A percentile compares a stretch with the other conserved stretches of the same genome.
These are phyloP conservation scores for Rhodosporidiobolus odoratus DNA, from an alignment of 768 basidiomycete species.

Conservation along the genomic window DNA sequence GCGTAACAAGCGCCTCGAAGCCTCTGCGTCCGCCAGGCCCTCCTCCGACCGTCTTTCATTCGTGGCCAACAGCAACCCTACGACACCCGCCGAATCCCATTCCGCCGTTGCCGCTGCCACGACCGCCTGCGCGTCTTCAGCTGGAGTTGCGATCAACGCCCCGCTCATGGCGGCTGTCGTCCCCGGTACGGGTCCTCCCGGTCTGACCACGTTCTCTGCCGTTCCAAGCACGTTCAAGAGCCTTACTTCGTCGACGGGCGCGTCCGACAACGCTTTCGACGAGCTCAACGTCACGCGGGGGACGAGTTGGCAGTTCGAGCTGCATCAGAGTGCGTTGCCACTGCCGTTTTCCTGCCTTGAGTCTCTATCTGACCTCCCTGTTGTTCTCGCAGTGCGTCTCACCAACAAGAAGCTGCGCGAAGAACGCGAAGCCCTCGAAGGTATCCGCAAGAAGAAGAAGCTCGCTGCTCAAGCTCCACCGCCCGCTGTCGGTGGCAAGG, in stretches of 20 bases:
- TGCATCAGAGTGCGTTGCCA: conserved; percentile 35
- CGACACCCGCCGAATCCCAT: neutral
- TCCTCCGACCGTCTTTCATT: neutral
- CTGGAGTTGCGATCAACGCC: neutral
- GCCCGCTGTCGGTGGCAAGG: neutral
- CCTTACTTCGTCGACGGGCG: conserved; percentile 4
- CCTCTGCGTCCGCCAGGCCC: too few species aligned
- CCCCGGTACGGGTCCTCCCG: neutral
- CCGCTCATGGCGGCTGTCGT: neutral
- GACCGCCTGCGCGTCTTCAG: conserved; percentile 21
- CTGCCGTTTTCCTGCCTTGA: neutral
- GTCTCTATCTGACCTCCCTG: neutral
- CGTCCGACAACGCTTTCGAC: conserved; percentile 59
- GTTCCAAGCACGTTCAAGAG: conserved; percentile 41
- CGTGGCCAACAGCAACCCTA: too few species aligned
- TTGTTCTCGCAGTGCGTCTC: conserved; percentile 11
- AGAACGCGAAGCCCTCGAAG: conserved; percentile 36
- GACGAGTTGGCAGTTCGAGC: conserved; percentile 74
- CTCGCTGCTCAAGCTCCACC: neutral
- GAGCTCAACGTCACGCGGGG: conserved; percentile 64
- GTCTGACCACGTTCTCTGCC: conserved; percentile 22
- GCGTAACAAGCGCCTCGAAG: neutral
- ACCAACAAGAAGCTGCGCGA: conserved; percentile 42
- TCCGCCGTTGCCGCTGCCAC: neutral
- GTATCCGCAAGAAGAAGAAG: conserved; percentile 31